phyloP scores from a whole-genome alignment of 1,284 basidiomycete genomes.

The Leccinum subfulvum region DNA sequence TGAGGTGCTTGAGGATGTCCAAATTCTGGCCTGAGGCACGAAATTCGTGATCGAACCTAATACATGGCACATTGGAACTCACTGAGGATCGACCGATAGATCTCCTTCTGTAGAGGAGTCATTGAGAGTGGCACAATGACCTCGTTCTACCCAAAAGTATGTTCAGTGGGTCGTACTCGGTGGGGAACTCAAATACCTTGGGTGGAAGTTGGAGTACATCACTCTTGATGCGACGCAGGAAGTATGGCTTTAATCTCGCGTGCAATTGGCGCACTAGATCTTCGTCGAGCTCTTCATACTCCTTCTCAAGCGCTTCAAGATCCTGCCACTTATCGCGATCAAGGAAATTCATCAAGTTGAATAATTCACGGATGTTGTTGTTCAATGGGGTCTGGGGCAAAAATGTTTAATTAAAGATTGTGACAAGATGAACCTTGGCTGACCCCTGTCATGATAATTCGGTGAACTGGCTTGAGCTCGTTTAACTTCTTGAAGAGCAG shows the following conservation, averaged over 20 bases:
- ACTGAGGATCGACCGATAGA: constrained; percentile 86
- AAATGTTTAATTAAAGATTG: constrained; percentile 2
- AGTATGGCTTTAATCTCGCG: constrained; percentile 80
- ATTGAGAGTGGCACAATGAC: constrained; percentile 92
- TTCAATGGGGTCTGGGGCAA: constrained; percentile 82
- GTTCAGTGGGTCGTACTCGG: constrained; percentile 11
- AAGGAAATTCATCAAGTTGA: constrained; percentile 94
- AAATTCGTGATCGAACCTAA: constrained; percentile 11
- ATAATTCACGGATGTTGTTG: constrained; percentile 93
- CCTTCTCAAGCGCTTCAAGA: constrained; percentile 66
- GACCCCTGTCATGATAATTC: constrained; percentile 89
- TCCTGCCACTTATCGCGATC: constrained; percentile 77
- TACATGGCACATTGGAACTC: constrained; percentile 5
- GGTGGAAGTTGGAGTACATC: constrained; percentile 91
- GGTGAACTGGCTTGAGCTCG: constrained; percentile 76
- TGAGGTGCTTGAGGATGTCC: constrained; percentile 60
- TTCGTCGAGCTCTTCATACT: constrained; percentile 75
- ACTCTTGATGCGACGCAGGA: constrained; percentile 89
- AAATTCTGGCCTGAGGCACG: constrained; percentile 59
- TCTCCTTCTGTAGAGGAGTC: constrained; percentile 83
- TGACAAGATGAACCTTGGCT: constrained; percentile 22
- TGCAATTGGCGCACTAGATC: constrained; percentile 80
- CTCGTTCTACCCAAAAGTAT: constrained; percentile 58
- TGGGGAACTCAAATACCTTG: constrained; percentile 54
- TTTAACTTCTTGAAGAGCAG: constrained; percentile 83